Base-by-base conservation (phyloP, 2,329 filamentous ascomycete species). In the Raffaelea arxii region DNA sequence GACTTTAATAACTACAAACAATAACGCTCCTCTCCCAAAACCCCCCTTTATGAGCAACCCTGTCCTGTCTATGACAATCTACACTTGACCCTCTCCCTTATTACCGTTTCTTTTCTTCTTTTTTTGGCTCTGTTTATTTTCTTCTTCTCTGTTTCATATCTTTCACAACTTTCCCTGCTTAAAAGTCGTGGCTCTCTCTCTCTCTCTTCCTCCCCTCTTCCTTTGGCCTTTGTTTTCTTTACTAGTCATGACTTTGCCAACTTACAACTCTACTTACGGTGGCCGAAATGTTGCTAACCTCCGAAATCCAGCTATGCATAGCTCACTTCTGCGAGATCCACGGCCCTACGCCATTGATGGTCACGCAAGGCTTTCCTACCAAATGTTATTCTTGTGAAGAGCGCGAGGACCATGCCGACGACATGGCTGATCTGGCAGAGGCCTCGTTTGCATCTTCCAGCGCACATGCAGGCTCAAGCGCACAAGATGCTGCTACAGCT, bases 301-400 rank as follows among this genome's bases (percentile, higher is more conserved):
- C 61, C 16, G 55, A 60, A 43, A 54, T 78, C 49, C 74, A 84
- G 80, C 66, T 84, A 59, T 82, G 78, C 61, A 71, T 84, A 56
- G 80, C 80, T 56, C 80, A 84, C 61, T 84, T 83, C 59, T 84
- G 80, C 70, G 80, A 84, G 61, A 70, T 77, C 52, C 80, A 84
- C 64, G 80, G 80, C 51, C 80, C 80, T 42, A 84, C 80, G 41
- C 80, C 80, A 43, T 63, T 84, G 49, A 82, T 84, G 75, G 80
- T 83, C 56, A 84, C 80, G 30, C 79, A 84, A 60, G 79, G 78
- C 42, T 64, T 82, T 14, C 76, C 78, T 2, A 74, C 78, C 12
- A 70, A 75, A 41, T 84, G 80, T 57, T 67, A 68, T 48, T 67
- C 71, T 55, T 84, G 80, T 58, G 75, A 70, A 57, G 75, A 81